phyloP scores from a whole-genome alignment of 768 basidiomycete species.

The Pilatotrama ljubarskyi region DNA sequence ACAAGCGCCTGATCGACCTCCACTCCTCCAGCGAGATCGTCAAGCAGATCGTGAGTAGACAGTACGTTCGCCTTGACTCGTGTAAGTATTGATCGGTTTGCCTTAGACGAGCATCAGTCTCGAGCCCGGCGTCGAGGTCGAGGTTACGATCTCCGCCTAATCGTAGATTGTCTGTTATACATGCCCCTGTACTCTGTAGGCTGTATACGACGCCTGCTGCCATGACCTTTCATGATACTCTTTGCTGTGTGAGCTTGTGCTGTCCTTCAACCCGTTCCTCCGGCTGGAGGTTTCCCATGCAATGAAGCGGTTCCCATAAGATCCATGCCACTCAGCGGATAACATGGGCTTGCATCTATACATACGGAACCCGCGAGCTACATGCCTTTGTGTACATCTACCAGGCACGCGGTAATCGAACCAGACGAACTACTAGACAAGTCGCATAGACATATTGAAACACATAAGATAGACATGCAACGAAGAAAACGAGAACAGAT shows the following conservation, averaged over 20 bases:
- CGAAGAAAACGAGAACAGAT: constrained; percentile 16
- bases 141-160: constrained; percentile 89
- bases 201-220: constrained; percentile 11
- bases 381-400: constrained; percentile 11
- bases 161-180: constrained; percentile 5
- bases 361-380: neutral
- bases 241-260: neutral
- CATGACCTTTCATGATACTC: neutral
- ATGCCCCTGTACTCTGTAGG: constrained; percentile 17
- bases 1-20: constrained; percentile 99
- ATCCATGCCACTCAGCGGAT: neutral
- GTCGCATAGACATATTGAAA: constrained; percentile 20
- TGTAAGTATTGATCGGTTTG: neutral
- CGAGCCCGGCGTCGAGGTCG: constrained; percentile 99
- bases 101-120: constrained; percentile 93
- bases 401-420: neutral
- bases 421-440: constrained; percentile 14
- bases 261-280: too few species aligned
- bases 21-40: constrained; percentile 99
- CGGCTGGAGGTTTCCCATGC: too few species aligned
- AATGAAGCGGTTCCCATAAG: too few species aligned
- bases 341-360: constrained; percentile 6
- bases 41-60: constrained; percentile 93
- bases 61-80: neutral
- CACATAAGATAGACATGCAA: constrained; percentile 23